Percentiles rank a stretch among this genome's conserved stretches.
phyloP scores from a whole-genome alignment of 2,329 filamentous ascomycete species.

The Aspergillus costaricaensis region DNA sequence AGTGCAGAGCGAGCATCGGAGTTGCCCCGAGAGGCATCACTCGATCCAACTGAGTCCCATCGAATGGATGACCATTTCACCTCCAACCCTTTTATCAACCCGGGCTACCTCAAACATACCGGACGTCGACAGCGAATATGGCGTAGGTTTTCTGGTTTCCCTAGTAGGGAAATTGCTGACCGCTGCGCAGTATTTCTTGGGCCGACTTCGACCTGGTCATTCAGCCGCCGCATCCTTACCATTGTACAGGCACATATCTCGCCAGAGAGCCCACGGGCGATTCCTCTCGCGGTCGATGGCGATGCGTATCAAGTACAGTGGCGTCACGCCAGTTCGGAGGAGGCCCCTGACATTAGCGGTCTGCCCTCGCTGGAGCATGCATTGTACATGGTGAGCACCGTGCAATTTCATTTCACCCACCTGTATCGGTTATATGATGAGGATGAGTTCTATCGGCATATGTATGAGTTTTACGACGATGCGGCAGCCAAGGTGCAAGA shows the following conservation, averaged over 20 bases:
- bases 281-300: slow-evolving; percentile 51
- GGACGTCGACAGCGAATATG: slow-evolving; percentile 15
- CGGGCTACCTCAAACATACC: slow-evolving; percentile 28
- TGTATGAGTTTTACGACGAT: slow-evolving; percentile 43
- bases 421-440: slow-evolving; percentile 58
- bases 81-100: slow-evolving; percentile 29
- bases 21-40: slow-evolving; percentile 1
- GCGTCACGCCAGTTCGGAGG: slow-evolving; percentile 43
- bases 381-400: slow-evolving; percentile 56
- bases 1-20: neutral
- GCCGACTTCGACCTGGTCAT: slow-evolving; percentile 59
- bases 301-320: slow-evolving; percentile 52
- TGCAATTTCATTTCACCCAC: slow-evolving; percentile 58
- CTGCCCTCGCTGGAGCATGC: slow-evolving; percentile 55
- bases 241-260: slow-evolving; percentile 51
- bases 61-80: slow-evolving; percentile 33
- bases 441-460: slow-evolving; percentile 47
- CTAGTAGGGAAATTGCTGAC: neutral
- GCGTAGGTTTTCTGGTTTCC: slow-evolving; percentile 11
- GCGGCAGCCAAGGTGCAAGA: slow-evolving; percentile 28
- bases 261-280: slow-evolving; percentile 38
- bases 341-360: slow-evolving; percentile 32
- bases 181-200: slow-evolving; percentile 51
- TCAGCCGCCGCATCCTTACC: slow-evolving; percentile 51
- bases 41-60: slow-evolving; percentile 11